Evolutionary conservation across 352 stramenopile genomes (phyloP).

Genomic region (Pythium myriotylum): DNA sequence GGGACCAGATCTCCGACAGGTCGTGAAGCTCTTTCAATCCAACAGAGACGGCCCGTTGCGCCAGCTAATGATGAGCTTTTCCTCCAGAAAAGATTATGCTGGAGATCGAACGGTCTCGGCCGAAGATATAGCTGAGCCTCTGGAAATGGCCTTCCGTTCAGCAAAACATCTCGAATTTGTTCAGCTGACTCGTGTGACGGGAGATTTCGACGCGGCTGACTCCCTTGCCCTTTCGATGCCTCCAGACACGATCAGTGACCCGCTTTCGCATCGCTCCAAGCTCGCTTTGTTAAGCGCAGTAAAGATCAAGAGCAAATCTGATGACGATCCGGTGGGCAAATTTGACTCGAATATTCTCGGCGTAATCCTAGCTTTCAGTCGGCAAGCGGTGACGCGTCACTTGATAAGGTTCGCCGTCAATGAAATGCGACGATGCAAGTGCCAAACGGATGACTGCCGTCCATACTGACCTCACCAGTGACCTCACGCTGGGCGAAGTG

Average conservation of each 20-base stretch:
- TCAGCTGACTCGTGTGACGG: conserved; percentile 6
- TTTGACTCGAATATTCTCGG: too few relatives aligned
- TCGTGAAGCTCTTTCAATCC: conserved; percentile 3
- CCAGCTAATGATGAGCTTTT: conserved; percentile 6
- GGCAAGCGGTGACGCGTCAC: too few relatives aligned
- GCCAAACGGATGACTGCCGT: too few relatives aligned
- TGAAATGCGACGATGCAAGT: too few relatives aligned
- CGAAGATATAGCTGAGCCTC: neutral
- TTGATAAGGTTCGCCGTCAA: too few relatives aligned
- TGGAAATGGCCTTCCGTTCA: conserved; percentile 1
- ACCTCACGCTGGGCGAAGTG: too few relatives aligned
- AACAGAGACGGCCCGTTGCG: conserved; percentile 2
- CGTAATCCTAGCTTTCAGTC: too few relatives aligned
- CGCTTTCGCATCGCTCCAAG: conserved; percentile 9
- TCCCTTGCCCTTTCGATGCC: neutral
- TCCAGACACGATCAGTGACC: neutral
- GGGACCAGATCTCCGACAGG: neutral
- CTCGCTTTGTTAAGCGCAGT: conserved; percentile 17
- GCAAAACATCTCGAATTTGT: conserved; percentile 1
- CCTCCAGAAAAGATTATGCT: neutral
- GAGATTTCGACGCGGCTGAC: neutral
- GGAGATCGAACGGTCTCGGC: neutral
- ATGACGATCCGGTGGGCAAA: too few relatives aligned
- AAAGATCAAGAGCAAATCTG: too few relatives aligned
- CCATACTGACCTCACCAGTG: too few relatives aligned